Percentiles rank a stretch among this genome's conserved stretches.
phyloP scores from a whole-genome alignment of 2,329 filamentous ascomycete species.

The Aureobasidium sp. region DNA sequence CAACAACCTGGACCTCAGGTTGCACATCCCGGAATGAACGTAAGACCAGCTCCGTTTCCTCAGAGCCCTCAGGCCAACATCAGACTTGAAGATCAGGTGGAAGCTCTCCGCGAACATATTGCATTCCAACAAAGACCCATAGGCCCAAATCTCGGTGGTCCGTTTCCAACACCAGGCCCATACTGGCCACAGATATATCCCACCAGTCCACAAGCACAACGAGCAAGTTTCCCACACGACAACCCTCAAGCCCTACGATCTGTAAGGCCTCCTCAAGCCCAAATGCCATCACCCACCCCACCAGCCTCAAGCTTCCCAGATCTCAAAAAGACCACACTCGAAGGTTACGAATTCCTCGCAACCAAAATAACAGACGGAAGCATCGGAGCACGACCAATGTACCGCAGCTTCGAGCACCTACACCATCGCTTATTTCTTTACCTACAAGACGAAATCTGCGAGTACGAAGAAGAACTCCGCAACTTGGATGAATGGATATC shows the following conservation, averaged over 20 bases:
- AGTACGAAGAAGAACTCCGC: slow-evolving; percentile 70
- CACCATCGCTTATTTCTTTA: slow-evolving; percentile 77
- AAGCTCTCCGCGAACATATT: slow-evolving; percentile 2
- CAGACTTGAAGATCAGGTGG: not conserved
- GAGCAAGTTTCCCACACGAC: not conserved
- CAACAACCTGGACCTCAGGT: not conserved
- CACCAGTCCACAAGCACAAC: slow-evolving; percentile 9
- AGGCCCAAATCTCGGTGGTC: not conserved
- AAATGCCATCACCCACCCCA: slow-evolving; percentile 1
- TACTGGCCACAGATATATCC: not conserved
- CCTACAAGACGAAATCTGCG: slow-evolving; percentile 74
- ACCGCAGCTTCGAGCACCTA: slow-evolving; percentile 71
- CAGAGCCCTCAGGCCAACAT: slow-evolving; percentile 11
- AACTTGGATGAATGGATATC: slow-evolving; percentile 55
- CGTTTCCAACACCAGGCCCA: not conserved
- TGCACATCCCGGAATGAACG: not conserved
- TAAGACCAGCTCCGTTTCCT: slow-evolving; percentile 10
- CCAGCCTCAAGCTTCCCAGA: slow-evolving; percentile 16
- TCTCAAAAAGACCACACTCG: slow-evolving; percentile 20
- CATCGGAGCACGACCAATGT: slow-evolving; percentile 48
- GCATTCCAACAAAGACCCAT: not conserved
- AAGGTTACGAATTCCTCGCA: slow-evolving; percentile 57
- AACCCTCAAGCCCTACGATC: not conserved
- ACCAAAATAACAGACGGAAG: not conserved
- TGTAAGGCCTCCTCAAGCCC: not conserved